Conservation (phyloP, 495 filamentous ascomycete species). For the Friedmanniomyces simplex region DNA sequence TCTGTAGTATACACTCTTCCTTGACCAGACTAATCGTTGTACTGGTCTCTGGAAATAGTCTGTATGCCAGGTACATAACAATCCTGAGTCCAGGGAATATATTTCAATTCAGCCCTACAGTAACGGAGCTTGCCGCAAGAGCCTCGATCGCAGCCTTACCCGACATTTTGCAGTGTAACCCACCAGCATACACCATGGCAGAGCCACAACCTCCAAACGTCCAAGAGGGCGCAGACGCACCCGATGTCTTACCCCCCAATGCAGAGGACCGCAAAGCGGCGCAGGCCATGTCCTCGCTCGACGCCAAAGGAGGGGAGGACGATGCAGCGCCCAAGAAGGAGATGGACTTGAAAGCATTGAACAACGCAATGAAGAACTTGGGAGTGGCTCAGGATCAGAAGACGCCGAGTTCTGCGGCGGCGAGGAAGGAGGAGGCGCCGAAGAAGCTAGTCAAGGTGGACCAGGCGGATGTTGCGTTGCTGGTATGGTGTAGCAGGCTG, state of each 20-base stretch:
- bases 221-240: constrained; percentile 44
- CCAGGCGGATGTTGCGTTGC: constrained; percentile 51
- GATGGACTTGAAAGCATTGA: constrained; percentile 72
- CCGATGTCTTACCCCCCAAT: constrained; percentile 52
- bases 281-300: constrained; percentile 69
- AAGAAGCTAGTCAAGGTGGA: constrained; percentile 48
- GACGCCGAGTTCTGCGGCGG: constrained; percentile 22
- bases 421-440: constrained; percentile 38
- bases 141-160: background rate
- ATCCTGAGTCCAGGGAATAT: no score
- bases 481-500: constrained; percentile 35
- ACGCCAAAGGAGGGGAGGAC: constrained; percentile 48
- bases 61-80: no score
- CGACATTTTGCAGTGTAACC: background rate
- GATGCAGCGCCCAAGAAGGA: constrained; percentile 40
- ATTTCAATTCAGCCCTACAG: no score
- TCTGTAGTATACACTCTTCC: no score
- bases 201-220: constrained; percentile 45
- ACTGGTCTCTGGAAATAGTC: no score
- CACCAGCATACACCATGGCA: constrained; percentile 42
- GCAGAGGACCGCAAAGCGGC: constrained; percentile 89
- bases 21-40: no score
- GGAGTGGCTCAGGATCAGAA: constrained; percentile 25
- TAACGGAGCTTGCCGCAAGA: no score
- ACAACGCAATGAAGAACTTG: constrained; percentile 64